Base-by-base conservation (phyloP, 2,329 filamentous ascomycete species). In the Colletotrichum tropicicola region DNA sequence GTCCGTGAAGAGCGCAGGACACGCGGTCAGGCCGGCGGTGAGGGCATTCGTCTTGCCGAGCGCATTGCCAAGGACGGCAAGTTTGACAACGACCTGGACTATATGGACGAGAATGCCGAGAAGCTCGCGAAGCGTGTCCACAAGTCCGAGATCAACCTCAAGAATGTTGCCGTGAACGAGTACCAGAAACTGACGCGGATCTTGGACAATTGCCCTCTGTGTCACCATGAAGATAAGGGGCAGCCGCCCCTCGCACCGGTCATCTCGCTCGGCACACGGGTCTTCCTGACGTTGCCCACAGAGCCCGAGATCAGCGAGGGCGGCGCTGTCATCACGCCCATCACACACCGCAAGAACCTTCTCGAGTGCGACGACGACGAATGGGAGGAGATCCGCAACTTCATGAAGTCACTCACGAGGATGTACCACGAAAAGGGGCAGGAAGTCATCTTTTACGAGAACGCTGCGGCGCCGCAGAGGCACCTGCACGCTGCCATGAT, bases 301-400 rank as follows among this genome's bases (percentile, higher is more conserved):
- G 91, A 95, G 70, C 97, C 96, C 0, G 95, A 98, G 74, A 82
- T 99, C 44, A 92, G 88, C 69, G 86, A 92, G 52, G 93, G 93
- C 47, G 91, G 94, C 51, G 92, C 94, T 6, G 90, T 96, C 61
- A 96, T 99, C 67, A 93, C 94, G 3, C 96, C 96, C 6, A 89
- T 96, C 21, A 88, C 94, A 70, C 96, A 99, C 75, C 90, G 91
- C 55, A 89, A 85, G 23, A 99, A 98, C 75, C 87, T 99, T 0
- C 83, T 99, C n/a, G 95, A 98, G 77, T 99, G 96, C 77, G 95
- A 98, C 77, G 95, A 99, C 73, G 96, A 99, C 74, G 96, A 99
- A 76, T 99, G 97, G 97, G 96, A 99, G 75, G 96, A 99, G 78
- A 91, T 99, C 6, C 92, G 96, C 70, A 99, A 99, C 77, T 99